Evolutionary conservation across 352 stramenopile genomes (phyloP), one percentile per base, ranked within the genome.

Genomic region (Globisporangium perplexum): DNA sequence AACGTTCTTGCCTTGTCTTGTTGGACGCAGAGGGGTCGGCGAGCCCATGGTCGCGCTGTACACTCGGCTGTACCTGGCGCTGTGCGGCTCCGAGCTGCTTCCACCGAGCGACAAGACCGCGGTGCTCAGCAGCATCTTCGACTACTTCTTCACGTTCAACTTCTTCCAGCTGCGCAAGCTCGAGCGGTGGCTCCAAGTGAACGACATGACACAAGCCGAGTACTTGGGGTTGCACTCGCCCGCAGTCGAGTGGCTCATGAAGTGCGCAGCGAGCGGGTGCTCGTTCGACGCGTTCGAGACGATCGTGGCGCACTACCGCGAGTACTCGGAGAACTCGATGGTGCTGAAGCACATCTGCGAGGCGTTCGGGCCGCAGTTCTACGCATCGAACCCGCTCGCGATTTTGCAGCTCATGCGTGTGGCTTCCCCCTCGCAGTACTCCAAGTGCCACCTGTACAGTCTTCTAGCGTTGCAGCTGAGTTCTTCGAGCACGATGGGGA

Each of bases 41-140:
- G 86, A 96, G 23, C 86, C 88, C 0, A 87, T 96, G 56, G 79
- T 97, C 1, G 85, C 83, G 6, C 65, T 94, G 7, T 97, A 96
- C 61, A 77, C 79, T 2, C 80, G 88, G 20, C 60, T 86, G 47
- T 97, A 97, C 53, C 55, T 97, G 28, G 77, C 83, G 0, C 63
- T 93, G 23, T 71, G 66, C 2, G 89, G 77, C 46, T 80, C 66
- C 0, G 81, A 91, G 42, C 48, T 95, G 11, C 54, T 89, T 17
- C 63, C 54, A 3, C 39, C 62, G 0, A 71, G 55, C 17, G 73
- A 77, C 11, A 76, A 77, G 7, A 57, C 59, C 11, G 71, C 76
- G 0, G 71, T 93, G 12, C 65, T 81, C n/a, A 87, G 65, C 36
- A 95, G 83, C 47, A 38, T 97, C 18, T 92, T 90, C 43, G 89